Conservation (phyloP, 1,284 basidiomycete species). For the Ustilago trichophora region DNA sequence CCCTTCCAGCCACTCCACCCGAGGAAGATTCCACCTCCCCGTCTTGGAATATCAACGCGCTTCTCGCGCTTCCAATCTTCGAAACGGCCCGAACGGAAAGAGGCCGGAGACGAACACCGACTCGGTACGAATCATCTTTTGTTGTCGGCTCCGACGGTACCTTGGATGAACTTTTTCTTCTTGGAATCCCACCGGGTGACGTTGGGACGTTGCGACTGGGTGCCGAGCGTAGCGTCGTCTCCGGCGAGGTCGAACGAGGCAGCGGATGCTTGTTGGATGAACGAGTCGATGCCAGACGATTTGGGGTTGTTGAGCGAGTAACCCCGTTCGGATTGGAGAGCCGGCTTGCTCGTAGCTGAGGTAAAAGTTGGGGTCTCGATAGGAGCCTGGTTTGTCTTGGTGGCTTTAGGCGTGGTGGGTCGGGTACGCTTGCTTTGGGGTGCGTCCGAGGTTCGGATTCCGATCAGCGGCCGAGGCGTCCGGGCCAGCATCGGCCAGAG, state of each 20-base stretch:
- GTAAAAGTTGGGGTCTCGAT: conserved; percentile 86
- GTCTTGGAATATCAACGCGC: conserved; percentile 75
- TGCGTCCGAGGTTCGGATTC: conserved; percentile 45
- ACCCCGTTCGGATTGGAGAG: conserved; percentile 84
- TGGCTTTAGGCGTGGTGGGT: background rate
- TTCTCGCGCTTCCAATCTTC: conserved; percentile 92
- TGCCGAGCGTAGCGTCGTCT: conserved; percentile 71
- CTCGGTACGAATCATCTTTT: conserved; percentile 94
- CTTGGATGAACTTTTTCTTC: conserved; percentile 92
- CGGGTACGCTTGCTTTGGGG: conserved; percentile 38
- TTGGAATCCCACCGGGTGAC: conserved; percentile 89
- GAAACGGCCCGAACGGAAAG: conserved; percentile 90
- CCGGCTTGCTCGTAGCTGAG: conserved; percentile 89
- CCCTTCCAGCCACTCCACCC: too few species aligned
- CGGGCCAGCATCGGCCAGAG: background rate
- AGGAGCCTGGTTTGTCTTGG: conserved; percentile 67
- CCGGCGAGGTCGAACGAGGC: conserved; percentile 84
- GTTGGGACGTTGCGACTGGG: conserved; percentile 66
- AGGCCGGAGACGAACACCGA: conserved; percentile 86
- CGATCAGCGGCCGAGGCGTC: conserved; percentile 68
- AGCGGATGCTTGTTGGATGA: conserved; percentile 82
- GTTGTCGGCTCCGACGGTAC: conserved; percentile 86
- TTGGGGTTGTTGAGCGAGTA: conserved; percentile 46
- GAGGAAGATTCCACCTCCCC: conserved; percentile 84
- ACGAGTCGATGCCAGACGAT: conserved; percentile 76